These are phyloP conservation scores for Fusarium torulosum DNA, from an alignment of 2,329 filamentous ascomycete species.

Conservation along the genomic window DNA sequence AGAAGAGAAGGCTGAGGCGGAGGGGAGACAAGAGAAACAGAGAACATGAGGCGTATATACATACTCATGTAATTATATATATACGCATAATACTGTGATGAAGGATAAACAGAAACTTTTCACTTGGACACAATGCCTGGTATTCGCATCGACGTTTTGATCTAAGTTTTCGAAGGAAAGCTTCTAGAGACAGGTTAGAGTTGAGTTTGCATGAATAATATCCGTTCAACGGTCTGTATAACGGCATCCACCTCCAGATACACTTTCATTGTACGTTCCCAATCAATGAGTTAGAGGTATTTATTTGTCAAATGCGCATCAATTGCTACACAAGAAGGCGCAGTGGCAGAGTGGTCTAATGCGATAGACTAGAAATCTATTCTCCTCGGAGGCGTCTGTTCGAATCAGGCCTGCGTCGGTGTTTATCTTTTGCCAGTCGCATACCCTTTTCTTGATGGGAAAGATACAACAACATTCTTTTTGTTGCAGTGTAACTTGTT, in stretches of 20 bases:
- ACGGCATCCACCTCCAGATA: background rate
- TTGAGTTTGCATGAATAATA: background rate
- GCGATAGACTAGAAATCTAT: conserved; percentile 41
- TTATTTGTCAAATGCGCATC: rapidly evolving
- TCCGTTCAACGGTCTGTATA: background rate
- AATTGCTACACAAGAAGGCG: conserved; percentile 7
- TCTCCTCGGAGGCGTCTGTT: conserved; percentile 39
- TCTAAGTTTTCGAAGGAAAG: background rate
- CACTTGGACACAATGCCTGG: conserved; percentile 1
- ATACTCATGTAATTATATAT: conserved; percentile 42
- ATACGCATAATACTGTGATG: conserved; percentile 38
- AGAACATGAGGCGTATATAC: conserved; percentile 26
- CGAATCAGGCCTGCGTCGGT: conserved; percentile 39
- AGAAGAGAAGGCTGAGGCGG: conserved; percentile 10
- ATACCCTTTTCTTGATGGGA: background rate
- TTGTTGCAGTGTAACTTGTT: background rate
- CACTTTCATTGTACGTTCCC: too few relatives aligned
- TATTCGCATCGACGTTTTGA: background rate
- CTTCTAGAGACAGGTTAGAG: background rate
- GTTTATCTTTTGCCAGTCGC: background rate
- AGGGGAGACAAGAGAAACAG: background rate
- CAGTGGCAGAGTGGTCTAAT: conserved; percentile 41
- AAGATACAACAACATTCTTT: background rate
- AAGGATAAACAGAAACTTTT: conserved; percentile 35
- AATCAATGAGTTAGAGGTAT: too few relatives aligned